Evolutionary conservation across 257 asterid genomes (phyloP), one percentile per base, ranked within the genome.

Genomic region (Salvia miltiorrhiza): DNA sequence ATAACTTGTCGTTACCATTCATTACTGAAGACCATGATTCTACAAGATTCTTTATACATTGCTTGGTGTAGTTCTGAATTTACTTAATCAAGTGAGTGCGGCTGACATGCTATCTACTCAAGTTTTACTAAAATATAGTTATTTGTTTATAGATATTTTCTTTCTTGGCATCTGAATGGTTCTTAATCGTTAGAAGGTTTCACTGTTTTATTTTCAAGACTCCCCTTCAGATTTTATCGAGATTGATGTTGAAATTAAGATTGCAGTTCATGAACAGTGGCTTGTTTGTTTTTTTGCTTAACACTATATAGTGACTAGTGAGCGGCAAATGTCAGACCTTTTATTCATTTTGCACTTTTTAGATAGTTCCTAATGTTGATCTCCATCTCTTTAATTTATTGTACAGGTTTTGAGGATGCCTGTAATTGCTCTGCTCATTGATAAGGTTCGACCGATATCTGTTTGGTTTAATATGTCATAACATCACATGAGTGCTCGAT

Each of bases 401-500:
- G 19, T 72, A 24, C 88, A 93, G 99, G 97, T 86, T 72, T 79
- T 88, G 77, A 88, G 96, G 67, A 90, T 90, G 95, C 88, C 95
- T 61, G 69, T 85, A 37, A 77, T 30, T 76, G 74, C 83, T 70
- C 73, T 89, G 41, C 90, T 89, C 76, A 76, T 68, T 76, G 90
- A 85, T 71, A 79, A 87, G 96, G 97, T 91, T 48, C 11, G 78
- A 59, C 45, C 50, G n/a, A 28, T 45, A 35, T 48, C 69, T 49
- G 7, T 39, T 39, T 67, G 35, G 65, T 70, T 45, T 19, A 65
- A 52, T 43, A 7, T 35, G 57, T 37, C 39, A 48, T 10, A 33
- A 45, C 40, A 58, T 67, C 74, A 14, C 56, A 73, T 53, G 69
- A 9, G 40, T 50, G 39, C 26, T 69, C 47, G 73, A 43, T 12